Evolutionary conservation across 768 basidiomycete species (phyloP).

Genomic region (Naganishia vaughanmartiniae): DNA sequence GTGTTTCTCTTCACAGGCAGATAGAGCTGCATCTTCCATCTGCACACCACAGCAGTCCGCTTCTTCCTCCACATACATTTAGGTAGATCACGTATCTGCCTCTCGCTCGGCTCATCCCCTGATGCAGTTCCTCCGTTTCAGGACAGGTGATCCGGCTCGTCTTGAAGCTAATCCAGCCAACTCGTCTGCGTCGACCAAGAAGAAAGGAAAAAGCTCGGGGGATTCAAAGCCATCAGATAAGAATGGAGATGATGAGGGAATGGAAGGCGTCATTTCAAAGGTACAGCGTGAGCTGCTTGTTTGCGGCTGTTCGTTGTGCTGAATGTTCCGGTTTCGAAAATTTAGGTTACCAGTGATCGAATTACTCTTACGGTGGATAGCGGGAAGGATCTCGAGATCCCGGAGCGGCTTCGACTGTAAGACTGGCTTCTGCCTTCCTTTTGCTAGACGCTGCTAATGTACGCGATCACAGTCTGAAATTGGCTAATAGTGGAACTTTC

Average conservation of each 20-base stretch:
- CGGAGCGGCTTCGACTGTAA: slow-evolving; percentile 72
- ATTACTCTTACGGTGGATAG: slow-evolving; percentile 70
- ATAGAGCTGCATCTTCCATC: slow-evolving; percentile 80
- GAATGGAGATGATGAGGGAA: neutral
- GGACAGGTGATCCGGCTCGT: slow-evolving; percentile 83
- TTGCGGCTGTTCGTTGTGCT: neutral
- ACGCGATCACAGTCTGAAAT: slow-evolving; percentile 60
- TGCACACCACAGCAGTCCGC: slow-evolving; percentile 68
- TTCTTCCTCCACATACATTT: slow-evolving; percentile 83
- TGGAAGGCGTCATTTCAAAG: slow-evolving; percentile 52
- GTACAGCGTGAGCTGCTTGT: neutral
- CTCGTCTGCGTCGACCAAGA: slow-evolving; percentile 32
- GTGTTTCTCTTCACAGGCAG: slow-evolving; percentile 57
- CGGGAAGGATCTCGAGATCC: slow-evolving; percentile 69
- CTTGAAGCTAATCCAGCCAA: slow-evolving; percentile 65
- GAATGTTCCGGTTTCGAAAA: neutral
- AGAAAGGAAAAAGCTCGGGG: slow-evolving; percentile 51
- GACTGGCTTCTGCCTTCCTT: slow-evolving; percentile 32
- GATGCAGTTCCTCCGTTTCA: neutral
- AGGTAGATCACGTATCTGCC: slow-evolving; percentile 56
- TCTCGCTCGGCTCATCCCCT: neutral
- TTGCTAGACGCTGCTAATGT: neutral
- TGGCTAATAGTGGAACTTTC: slow-evolving; percentile 88
- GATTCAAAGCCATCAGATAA: slow-evolving; percentile 2
- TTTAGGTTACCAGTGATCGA: slow-evolving; percentile 66